Evolutionary conservation across 768 basidiomycete genomes (phyloP), one percentile per base, ranked within the genome.

Genomic region (Leccinum longicurvipes): DNA sequence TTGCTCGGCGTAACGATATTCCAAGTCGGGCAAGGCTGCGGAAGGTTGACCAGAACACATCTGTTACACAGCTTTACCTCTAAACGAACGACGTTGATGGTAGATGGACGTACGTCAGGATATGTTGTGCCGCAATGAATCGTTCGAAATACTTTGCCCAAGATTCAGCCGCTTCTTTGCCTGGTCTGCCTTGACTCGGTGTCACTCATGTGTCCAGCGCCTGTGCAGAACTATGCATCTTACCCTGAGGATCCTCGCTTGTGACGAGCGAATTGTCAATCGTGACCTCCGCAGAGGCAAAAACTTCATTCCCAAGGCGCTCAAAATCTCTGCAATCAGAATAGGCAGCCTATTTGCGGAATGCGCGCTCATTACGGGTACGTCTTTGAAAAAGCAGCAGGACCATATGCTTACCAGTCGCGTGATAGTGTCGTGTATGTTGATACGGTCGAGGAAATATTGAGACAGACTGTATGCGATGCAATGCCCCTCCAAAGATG

Each of bases 371-470:
- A 28, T 48, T 50, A 36, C 14, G 17, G 42, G 12, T 25, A 25
- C 6, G 15, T 28, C 39, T 27, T 5, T 15, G 32, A 17, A 25
- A 3, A 39, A 41, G 14, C n/a, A 27, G 28, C 23, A 29, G 23
- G 21, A 23, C 32, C 23, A 25, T n/a, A n/a, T 28, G 50, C 67
- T 51, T 47, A 68, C 67, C 56, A 68, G 19, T 41, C 67, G 62
- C 11, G 60, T 61, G 47, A 68, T 65, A 24, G 62, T 68, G 34
- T 68, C 67, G 23, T 69, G 63, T 47, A 68, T 68, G 21, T 67
- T 69, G 58, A 51, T 14, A 14, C 65, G 60, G 48, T 68, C 67
- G 19, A 68, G 59, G 21, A 68, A 23, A 46, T 65, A 64, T 50
- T 68, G 63, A 29, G 62, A 48, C 17, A 62, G 12, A 28, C 32